These are phyloP conservation scores for Myxozyma udenii DNA, from an alignment of 805 yeast genomes.

Conservation along the genomic window DNA sequence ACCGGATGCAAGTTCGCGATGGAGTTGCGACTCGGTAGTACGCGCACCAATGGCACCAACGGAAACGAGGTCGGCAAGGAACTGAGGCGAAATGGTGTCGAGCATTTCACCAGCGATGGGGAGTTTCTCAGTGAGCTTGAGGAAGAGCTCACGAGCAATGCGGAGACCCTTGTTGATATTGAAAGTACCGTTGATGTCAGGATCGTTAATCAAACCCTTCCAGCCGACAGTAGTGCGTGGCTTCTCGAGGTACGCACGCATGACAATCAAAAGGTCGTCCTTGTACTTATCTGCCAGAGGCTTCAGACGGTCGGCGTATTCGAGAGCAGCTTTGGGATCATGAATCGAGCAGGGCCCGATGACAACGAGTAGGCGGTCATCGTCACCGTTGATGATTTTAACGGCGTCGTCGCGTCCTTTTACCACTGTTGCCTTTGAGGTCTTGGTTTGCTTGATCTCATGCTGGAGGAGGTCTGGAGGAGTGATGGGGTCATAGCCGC, in stretches of 20 bases:
- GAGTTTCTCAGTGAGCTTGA: conserved; percentile 71
- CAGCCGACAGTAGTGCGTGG: conserved; percentile 99
- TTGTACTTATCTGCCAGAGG: conserved; percentile 58
- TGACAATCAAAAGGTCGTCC: conserved; percentile 76
- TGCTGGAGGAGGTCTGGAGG: conserved; percentile 91
- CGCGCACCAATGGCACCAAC: conserved; percentile 99
- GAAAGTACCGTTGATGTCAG: conserved; percentile 89
- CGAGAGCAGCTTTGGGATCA: conserved; percentile 88
- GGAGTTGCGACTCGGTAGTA: conserved; percentile 96
- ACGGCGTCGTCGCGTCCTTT: conserved; percentile 74
- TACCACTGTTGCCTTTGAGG: conserved; percentile 60
- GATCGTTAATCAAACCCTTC: conserved; percentile 95
- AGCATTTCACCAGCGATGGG: conserved; percentile 98
- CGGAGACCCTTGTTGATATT: conserved; percentile 92
- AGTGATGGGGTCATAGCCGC: conserved; percentile 92
- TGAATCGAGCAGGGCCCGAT: conserved; percentile 98
- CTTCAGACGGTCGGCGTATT: conserved; percentile 69
- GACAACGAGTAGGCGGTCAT: conserved; percentile 82
- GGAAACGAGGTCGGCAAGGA: conserved; percentile 85
- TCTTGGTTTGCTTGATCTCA: conserved; percentile 67
- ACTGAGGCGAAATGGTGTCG: conserved; percentile 90
- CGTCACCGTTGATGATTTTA: conserved; percentile 71
- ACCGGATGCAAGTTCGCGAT: conserved; percentile 95
- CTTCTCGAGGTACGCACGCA: conserved; percentile 97
- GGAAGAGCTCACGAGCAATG: conserved; percentile 82